Base-by-base conservation (phyloP, 441 rosid genomes). In the Arabidopsis lyrata region DNA sequence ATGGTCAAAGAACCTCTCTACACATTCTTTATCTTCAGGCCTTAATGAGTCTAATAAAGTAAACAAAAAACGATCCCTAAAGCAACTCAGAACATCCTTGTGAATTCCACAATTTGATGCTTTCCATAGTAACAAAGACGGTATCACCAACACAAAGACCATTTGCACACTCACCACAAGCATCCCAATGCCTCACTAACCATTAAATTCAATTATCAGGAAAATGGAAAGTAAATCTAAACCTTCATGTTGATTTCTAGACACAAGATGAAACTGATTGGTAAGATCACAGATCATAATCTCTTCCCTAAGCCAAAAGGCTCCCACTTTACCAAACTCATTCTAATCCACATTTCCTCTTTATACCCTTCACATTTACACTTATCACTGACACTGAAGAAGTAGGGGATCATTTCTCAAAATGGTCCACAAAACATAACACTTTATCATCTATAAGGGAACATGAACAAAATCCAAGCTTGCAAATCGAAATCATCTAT, bases 191-290 rank as follows among this genome's bases (percentile, higher is more conserved):
- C 72, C 72, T 24, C 38, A 53, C 24, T 1, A 45, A 54, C 29
- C 41, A 49, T 63, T 42, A 41, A 29, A 57, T 34, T 45, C 56
- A 56, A 16, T 15, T 39, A 39, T 31, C 22, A 31, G 35, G 45
- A 24, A 24, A 24, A 24, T 24, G 27, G 27, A 24, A 38, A 22
- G 45, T 49, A 5, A 20, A 39, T 67, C 6, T 31, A 9, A 44
- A 60, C 29, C 7, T 31, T 68, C 6, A 56, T 55, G 54, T 32
- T 38, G 63, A 68, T 29, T 24, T 50, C 16, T 53, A 68, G 42
- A 68, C 53, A 68, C 41, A 24, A 54, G 59, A 27, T 36, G 48
- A 35, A 49, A 18, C 44, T 52, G 24, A 16, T 8, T 16, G 52
- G 16, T 16, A 16, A 47, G 24, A 18, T 47, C 52, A 47, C 10